Conservation (phyloP, 2,329 filamentous ascomycete genomes). For the Lachnellula cervina region DNA sequence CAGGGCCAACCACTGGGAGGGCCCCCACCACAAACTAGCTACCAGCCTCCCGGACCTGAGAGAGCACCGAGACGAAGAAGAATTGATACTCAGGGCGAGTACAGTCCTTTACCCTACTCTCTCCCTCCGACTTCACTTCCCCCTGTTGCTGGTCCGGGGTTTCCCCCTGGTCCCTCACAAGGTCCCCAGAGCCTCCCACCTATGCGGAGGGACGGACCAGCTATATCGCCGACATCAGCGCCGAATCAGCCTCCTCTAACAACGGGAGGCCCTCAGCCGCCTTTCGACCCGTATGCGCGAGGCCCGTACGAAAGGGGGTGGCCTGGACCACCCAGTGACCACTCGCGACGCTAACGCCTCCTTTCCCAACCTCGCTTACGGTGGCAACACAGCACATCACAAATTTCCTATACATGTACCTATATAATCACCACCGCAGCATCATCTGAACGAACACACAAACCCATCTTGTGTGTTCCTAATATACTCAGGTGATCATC, state of each 20-base stretch:
- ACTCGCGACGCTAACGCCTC: slow-evolving; percentile 15
- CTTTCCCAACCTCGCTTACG: neutral
- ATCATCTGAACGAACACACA: slow-evolving; percentile 4
- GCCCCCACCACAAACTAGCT: slow-evolving; percentile 15
- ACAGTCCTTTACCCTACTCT: slow-evolving; percentile 22
- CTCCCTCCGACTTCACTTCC: slow-evolving; percentile 29
- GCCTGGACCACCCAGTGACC: slow-evolving; percentile 27
- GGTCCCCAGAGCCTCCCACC: slow-evolving; percentile 27
- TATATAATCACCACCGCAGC: neutral
- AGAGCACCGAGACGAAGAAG: slow-evolving; percentile 29
- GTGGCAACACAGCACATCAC: neutral
- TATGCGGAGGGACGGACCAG: slow-evolving; percentile 26
- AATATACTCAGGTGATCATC: slow-evolving; percentile 1
- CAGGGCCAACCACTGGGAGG: slow-evolving; percentile 2
- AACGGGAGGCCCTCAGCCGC: slow-evolving; percentile 15
- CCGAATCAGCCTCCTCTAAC: slow-evolving; percentile 16
- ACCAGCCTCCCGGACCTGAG: slow-evolving; percentile 20
- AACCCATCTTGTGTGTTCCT: slow-evolving; percentile 21
- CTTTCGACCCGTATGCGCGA: slow-evolving; percentile 25
- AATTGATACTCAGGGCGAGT: slow-evolving; percentile 29
- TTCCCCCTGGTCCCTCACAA: slow-evolving; percentile 14
- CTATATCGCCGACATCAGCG: slow-evolving; percentile 7
- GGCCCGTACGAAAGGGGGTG: slow-evolving; percentile 25
- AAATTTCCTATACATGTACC: neutral
- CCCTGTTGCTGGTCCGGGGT: slow-evolving; percentile 19